Conservation (phyloP, 2,329 filamentous ascomycete genomes). For the Dactylellina haptotyla region DNA sequence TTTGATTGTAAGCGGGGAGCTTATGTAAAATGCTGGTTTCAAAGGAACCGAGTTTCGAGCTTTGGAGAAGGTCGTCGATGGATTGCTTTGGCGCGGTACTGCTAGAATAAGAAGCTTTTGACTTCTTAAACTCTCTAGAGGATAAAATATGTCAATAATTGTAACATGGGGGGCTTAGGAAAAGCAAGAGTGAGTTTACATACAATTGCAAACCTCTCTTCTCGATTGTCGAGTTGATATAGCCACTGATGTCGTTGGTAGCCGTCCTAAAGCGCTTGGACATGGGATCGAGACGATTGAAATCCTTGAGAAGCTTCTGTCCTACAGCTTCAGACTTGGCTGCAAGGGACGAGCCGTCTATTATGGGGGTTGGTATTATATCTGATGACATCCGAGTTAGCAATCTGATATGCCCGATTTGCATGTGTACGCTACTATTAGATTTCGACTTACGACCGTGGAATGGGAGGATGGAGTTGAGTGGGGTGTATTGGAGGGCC, state of each 20-base stretch:
- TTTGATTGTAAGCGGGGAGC: slow-evolving; percentile 36
- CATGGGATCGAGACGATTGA: slow-evolving; percentile 52
- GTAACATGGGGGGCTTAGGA: neutral
- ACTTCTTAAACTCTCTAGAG: slow-evolving; percentile 56
- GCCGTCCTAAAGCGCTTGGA: slow-evolving; percentile 43
- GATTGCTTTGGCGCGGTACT: slow-evolving; percentile 56
- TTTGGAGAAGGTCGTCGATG: slow-evolving; percentile 52
- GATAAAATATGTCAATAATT: neutral
- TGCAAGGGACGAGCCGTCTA: slow-evolving; percentile 68
- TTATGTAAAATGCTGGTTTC: slow-evolving; percentile 39
- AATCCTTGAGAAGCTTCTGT: slow-evolving; percentile 38
- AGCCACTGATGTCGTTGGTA: slow-evolving; percentile 38
- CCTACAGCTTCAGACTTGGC: slow-evolving; percentile 66
- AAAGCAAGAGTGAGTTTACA: neutral
- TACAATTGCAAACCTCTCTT: slow-evolving; percentile 43
- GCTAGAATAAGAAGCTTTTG: slow-evolving; percentile 58
- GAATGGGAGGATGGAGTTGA: slow-evolving; percentile 82
- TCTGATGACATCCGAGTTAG: slow-evolving; percentile 63
- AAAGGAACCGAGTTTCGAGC: slow-evolving; percentile 32
- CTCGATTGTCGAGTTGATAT: slow-evolving; percentile 36
- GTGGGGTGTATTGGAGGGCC: slow-evolving; percentile 82
- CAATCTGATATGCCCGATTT: too few species aligned
- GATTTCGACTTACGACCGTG: slow-evolving; percentile 70
- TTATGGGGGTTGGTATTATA: slow-evolving; percentile 72
- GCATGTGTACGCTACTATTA: too few species aligned